Conservation (phyloP, 495 filamentous ascomycete species). For the Podospora pseudopauciseta region DNA sequence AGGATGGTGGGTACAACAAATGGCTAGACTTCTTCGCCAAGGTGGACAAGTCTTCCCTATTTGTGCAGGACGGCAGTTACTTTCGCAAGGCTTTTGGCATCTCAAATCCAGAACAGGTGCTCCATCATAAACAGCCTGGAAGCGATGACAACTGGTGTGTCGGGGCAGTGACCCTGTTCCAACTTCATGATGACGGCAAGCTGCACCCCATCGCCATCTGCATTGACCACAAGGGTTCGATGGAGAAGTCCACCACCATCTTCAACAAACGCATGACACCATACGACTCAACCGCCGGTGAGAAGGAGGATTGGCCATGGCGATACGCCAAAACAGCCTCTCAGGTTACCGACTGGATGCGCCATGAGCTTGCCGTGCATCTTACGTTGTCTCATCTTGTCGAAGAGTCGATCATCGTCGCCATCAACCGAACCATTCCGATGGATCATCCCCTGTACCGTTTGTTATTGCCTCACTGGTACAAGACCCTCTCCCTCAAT, state of each 20-base stretch:
- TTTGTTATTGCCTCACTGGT: slow-evolving; percentile 47
- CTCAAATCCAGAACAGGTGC: slow-evolving; percentile 18
- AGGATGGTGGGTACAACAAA: slow-evolving; percentile 24
- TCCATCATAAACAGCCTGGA: slow-evolving; percentile 21
- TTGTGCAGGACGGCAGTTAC: slow-evolving; percentile 47
- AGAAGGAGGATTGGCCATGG: slow-evolving; percentile 50
- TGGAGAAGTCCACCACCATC: slow-evolving; percentile 44
- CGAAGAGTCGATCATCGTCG: slow-evolving; percentile 48
- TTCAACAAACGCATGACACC: slow-evolving; percentile 43
- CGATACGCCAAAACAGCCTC: slow-evolving; percentile 51
- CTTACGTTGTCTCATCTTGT: slow-evolving; percentile 46
- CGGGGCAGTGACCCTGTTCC: slow-evolving; percentile 45
- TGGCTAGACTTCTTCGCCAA: slow-evolving; percentile 29
- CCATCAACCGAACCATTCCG: slow-evolving; percentile 39
- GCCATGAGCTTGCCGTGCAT: slow-evolving; percentile 47
- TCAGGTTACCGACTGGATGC: slow-evolving; percentile 48
- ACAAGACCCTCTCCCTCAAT: slow-evolving; percentile 48
- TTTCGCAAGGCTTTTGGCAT: slow-evolving; percentile 40
- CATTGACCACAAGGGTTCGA: slow-evolving; percentile 31
- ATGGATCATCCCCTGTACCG: slow-evolving; percentile 40
- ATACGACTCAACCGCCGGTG: slow-evolving; percentile 25
- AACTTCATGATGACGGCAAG: slow-evolving; percentile 40
- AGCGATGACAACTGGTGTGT: slow-evolving; percentile 33
- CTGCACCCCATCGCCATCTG: slow-evolving; percentile 49
- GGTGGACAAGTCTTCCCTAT: slow-evolving; percentile 34